Conservation (phyloP, 2,329 filamentous ascomycete genomes). For the Cladosporium sp. region DNA sequence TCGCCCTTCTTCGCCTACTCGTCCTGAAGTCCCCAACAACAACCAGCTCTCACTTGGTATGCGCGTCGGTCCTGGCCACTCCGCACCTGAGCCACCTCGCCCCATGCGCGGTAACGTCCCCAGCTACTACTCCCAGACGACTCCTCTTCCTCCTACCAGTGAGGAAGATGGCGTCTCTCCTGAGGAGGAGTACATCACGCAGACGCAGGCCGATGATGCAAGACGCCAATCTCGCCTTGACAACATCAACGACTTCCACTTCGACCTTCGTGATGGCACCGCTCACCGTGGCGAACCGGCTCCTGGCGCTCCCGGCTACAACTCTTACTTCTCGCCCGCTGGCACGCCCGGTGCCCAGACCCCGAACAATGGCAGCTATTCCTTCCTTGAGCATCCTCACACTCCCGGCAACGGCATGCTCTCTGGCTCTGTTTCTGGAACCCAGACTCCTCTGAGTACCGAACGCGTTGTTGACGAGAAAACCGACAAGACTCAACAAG, state of each 20-base stretch:
- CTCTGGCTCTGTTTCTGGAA: slow-evolving; percentile 5
- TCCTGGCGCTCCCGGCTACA: slow-evolving; percentile 6
- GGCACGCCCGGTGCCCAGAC: slow-evolving; percentile 18
- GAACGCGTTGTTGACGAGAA: slow-evolving; percentile 58
- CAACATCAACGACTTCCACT: slow-evolving; percentile 25
- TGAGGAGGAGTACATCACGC: slow-evolving; percentile 32
- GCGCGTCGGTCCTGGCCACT: slow-evolving; percentile 28
- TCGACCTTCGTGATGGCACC: slow-evolving; percentile 27
- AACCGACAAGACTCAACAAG: slow-evolving; percentile 57
- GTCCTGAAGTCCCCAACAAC: slow-evolving; percentile 24
- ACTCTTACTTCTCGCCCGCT: slow-evolving; percentile 22
- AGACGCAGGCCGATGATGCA: slow-evolving; percentile 27
- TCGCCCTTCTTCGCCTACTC: slow-evolving; percentile 29
- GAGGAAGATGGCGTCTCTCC: not conserved
- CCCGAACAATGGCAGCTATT: slow-evolving; percentile 20
- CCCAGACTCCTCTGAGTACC: slow-evolving; percentile 45
- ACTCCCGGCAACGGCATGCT: slow-evolving; percentile 22
- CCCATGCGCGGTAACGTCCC: slow-evolving; percentile 7
- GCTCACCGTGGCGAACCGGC: slow-evolving; percentile 7
- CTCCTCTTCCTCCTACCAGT: not conserved
- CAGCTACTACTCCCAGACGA: slow-evolving; percentile 11
- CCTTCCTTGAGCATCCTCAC: slow-evolving; percentile 27
- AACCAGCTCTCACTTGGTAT: slow-evolving; percentile 27
- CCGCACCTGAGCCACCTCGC: not conserved
- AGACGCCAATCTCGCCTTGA: slow-evolving; percentile 27